These are phyloP conservation scores for Pisolithus microcarpus DNA, from an alignment of 768 basidiomycete species.

Conservation along the genomic window DNA sequence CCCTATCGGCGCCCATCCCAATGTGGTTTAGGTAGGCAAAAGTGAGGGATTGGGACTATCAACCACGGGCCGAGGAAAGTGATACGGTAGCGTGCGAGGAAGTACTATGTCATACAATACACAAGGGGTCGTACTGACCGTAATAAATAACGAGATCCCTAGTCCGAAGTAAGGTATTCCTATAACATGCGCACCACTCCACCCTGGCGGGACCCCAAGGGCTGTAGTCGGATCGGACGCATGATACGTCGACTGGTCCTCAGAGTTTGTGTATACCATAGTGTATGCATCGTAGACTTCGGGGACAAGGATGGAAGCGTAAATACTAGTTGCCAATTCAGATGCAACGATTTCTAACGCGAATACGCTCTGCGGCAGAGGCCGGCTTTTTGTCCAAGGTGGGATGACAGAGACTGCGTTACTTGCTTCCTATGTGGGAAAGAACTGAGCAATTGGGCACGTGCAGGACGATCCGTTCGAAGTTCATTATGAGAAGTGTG, in stretches of 20 bases:
- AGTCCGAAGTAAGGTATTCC: conserved; percentile 9
- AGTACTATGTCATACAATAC: neutral
- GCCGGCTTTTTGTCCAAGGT: conserved; percentile 83
- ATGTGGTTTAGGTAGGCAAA: too few relatives aligned
- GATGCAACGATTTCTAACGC: conserved; percentile 59
- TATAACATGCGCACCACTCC: conserved; percentile 24
- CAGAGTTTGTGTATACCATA: conserved; percentile 47
- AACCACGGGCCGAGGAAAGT: too few relatives aligned
- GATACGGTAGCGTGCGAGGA: too few relatives aligned
- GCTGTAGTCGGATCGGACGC: conserved; percentile 38
- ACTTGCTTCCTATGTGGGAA: conserved; percentile 82
- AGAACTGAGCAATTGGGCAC: conserved; percentile 79
- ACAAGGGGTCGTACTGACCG: neutral
- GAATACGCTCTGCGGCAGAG: conserved; percentile 63
- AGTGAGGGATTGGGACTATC: too few relatives aligned
- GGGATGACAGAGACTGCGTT: conserved; percentile 65
- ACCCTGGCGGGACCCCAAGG: conserved; percentile 62
- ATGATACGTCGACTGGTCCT: conserved; percentile 46
- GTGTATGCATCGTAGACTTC: conserved; percentile 50
- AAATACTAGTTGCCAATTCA: conserved; percentile 70
- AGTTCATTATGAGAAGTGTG: conserved; percentile 72
- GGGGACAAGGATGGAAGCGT: conserved; percentile 55
- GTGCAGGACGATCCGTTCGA: conserved; percentile 77
- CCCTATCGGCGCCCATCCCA: conserved; percentile 30
- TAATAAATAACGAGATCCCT: neutral